Evolutionary conservation across 2,329 filamentous ascomycete genomes (phyloP).

Genomic region (Neofusicoccum ribis): DNA sequence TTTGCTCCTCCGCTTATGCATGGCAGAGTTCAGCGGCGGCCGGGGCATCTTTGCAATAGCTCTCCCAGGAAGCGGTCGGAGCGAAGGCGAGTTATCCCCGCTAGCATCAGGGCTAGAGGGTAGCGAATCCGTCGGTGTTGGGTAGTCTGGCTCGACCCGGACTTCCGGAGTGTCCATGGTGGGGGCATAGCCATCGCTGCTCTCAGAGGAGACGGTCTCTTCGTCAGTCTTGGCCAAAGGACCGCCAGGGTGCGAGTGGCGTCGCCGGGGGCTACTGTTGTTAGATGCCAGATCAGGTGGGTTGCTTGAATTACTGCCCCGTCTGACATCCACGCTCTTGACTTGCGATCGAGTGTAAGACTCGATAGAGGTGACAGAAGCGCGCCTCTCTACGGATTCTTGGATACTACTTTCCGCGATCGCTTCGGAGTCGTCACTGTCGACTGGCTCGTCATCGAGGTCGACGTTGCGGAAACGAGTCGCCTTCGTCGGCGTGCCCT

Average conservation of each 20-base stretch:
- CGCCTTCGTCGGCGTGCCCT: constrained; percentile 15
- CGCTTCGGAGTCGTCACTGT: constrained; percentile 14
- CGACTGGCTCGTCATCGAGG: background rate
- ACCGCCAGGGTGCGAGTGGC: background rate
- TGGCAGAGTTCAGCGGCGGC: constrained; percentile 46
- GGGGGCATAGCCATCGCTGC: background rate
- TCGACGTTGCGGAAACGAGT: background rate
- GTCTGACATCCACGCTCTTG: constrained; percentile 30
- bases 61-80: constrained; percentile 29
- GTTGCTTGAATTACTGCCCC: constrained; percentile 5
- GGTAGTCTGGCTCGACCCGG: background rate
- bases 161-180: background rate
- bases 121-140: background rate
- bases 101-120: constrained; percentile 21
- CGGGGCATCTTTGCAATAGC: constrained; percentile 31
- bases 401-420: constrained; percentile 11
- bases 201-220: background rate
- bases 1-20: constrained; percentile 37
- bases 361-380: constrained; percentile 36
- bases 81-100: constrained; percentile 38
- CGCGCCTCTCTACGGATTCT: constrained; percentile 26
- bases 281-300: background rate
- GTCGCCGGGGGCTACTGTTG: constrained; percentile 3
- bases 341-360: constrained; percentile 30
- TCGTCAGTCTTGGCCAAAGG: background rate